A percentile compares a stretch with the other conserved stretches of the same genome.
Evolutionary conservation across 176 grass and related monocot genomes (phyloP).

Genomic region (Bothriochloa decipiens): DNA sequence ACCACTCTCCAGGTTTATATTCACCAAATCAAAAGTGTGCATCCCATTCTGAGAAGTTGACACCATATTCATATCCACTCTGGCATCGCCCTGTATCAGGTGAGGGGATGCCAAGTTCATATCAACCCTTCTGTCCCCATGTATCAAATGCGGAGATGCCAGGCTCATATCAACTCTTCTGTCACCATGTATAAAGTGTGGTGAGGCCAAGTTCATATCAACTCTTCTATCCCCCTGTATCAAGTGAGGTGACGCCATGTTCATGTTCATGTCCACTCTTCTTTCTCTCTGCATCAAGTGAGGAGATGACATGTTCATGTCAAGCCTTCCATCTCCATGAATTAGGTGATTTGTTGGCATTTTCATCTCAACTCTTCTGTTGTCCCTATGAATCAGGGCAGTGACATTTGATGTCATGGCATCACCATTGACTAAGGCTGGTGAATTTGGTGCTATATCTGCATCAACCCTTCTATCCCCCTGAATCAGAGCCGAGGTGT

Average conservation of each 20-base stretch:
- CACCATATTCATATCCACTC: slow-evolving; percentile 66
- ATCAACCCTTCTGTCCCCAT: slow-evolving; percentile 55
- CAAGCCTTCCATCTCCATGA: slow-evolving; percentile 52
- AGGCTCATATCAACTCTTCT: slow-evolving; percentile 45
- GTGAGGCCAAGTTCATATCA: slow-evolving; percentile 52
- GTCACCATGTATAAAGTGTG: slow-evolving; percentile 46
- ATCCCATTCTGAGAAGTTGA: slow-evolving; percentile 53
- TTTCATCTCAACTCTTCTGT: slow-evolving; percentile 49
- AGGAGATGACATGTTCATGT: slow-evolving; percentile 62
- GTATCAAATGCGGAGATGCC: slow-evolving; percentile 48
- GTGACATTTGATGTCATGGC: slow-evolving; percentile 36
- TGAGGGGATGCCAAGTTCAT: slow-evolving; percentile 57
- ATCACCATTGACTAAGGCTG: slow-evolving; percentile 49
- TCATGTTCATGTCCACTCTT: slow-evolving; percentile 63
- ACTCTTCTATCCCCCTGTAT: slow-evolving; percentile 53
- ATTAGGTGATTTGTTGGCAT: slow-evolving; percentile 32
- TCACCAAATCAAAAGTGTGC: slow-evolving; percentile 58
- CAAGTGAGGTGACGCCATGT: slow-evolving; percentile 49
- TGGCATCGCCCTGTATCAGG: slow-evolving; percentile 44
- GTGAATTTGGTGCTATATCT: slow-evolving; percentile 38
- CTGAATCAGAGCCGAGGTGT: slow-evolving; percentile 45
- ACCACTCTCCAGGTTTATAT: slow-evolving; percentile 57
- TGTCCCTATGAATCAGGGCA: slow-evolving; percentile 38
- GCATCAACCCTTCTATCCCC: slow-evolving; percentile 46
- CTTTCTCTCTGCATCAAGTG: slow-evolving; percentile 59